Percentiles rank a stretch among this genome's conserved stretches.
These are phyloP conservation scores for Pisolithus microcarpus DNA, from an alignment of 768 basidiomycete genomes.

Conservation along the genomic window DNA sequence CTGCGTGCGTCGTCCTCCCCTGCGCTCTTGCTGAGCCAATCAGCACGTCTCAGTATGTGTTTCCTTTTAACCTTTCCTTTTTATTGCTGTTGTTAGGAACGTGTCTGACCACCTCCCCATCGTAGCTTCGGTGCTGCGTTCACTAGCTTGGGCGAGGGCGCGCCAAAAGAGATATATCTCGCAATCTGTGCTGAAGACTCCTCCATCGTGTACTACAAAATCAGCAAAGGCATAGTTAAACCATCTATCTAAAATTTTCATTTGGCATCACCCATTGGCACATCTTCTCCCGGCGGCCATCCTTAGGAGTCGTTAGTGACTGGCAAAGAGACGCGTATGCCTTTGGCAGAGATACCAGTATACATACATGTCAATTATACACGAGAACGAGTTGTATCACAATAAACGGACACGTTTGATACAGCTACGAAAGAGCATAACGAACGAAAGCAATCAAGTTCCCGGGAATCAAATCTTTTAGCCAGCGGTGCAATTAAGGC, in stretches of 20 bases:
- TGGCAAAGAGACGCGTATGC: too few relatives aligned
- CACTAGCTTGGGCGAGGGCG: conserved; percentile 29
- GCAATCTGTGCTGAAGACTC: conserved; percentile 73
- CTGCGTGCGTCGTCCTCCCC: conserved; percentile 43
- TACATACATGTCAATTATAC: not conserved
- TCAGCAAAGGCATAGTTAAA: conserved; percentile 71
- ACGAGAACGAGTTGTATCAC: not conserved
- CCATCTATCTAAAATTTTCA: conserved; percentile 41
- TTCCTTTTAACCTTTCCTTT: too few relatives aligned
- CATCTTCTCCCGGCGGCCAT: too few relatives aligned
- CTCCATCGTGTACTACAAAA: conserved; percentile 79
- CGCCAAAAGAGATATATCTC: conserved; percentile 48
- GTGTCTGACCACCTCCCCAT: not conserved
- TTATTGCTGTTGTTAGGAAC: too few relatives aligned
- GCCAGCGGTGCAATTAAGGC: too few relatives aligned
- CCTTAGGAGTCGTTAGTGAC: too few relatives aligned
- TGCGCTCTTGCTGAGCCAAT: conserved; percentile 62
- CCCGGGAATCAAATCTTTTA: too few relatives aligned
- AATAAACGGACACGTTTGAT: not conserved
- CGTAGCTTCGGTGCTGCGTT: conserved; percentile 58
- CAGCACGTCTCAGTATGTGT: conserved; percentile 53
- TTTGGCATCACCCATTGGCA: too few relatives aligned
- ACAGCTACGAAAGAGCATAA: not conserved
- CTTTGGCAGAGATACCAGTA: too few relatives aligned
- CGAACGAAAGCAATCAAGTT: too few relatives aligned